phyloP scores from a whole-genome alignment of 2,329 filamentous ascomycete species.

The Exophiala spinifera region DNA sequence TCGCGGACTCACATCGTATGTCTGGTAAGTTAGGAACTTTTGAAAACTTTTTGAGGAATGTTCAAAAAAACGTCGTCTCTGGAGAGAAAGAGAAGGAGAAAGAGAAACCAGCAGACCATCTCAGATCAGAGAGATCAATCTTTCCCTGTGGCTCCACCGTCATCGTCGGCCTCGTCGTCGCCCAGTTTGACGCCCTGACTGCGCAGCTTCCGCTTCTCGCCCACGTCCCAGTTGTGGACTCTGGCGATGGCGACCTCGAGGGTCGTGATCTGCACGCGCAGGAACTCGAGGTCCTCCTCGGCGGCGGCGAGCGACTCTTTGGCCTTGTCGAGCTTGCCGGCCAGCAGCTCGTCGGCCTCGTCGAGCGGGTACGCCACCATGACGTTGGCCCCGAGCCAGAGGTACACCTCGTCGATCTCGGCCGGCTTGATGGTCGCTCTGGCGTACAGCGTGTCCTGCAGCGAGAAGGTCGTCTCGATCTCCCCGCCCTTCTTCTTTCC shows the following conservation, averaged over 20 bases:
- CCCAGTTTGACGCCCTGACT: constrained; percentile 47
- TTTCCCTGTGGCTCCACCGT: constrained; percentile 14
- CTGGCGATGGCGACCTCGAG: constrained; percentile 94
- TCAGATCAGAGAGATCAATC: constrained; percentile 7
- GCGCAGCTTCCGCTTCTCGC: constrained; percentile 87
- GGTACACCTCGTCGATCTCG: constrained; percentile 74
- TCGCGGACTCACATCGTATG: too few relatives aligned
- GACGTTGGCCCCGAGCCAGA: constrained; percentile 98
- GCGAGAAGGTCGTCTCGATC: constrained; percentile 86
- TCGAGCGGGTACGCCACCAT: constrained; percentile 93
- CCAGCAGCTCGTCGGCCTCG: constrained; percentile 77
- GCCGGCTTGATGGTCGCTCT: constrained; percentile 79
- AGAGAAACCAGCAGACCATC: too few relatives aligned
- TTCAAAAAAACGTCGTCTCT: too few relatives aligned
- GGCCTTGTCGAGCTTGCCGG: constrained; percentile 73
- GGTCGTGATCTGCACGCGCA: constrained; percentile 94
- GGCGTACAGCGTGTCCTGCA: constrained; percentile 93
- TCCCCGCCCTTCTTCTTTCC: constrained; percentile 36
- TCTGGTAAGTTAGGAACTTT: too few relatives aligned
- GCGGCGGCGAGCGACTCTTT: constrained; percentile 79
- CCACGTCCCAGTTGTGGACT: constrained; percentile 99
- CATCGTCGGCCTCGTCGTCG: constrained; percentile 6
- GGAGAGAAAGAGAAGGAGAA: too few relatives aligned
- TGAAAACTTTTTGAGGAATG: too few relatives aligned
- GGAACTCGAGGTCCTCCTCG: constrained; percentile 92